These are phyloP conservation scores for Alternaria postmessia DNA, from an alignment of 2,329 filamentous ascomycete species.

Conservation along the genomic window DNA sequence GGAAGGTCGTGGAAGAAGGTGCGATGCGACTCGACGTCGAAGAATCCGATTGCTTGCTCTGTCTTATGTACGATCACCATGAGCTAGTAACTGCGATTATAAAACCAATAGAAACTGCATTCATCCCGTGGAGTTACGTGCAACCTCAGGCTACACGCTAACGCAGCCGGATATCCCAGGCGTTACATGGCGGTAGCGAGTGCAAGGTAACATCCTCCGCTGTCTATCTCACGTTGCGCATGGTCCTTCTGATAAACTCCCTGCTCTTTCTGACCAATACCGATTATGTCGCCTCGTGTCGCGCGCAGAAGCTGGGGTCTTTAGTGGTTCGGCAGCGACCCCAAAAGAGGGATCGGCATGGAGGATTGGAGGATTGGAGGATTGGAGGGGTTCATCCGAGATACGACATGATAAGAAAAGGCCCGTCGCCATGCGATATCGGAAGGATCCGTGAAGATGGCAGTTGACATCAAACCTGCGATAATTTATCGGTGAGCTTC, in stretches of 20 bases:
- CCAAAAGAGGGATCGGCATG: constrained; percentile 20
- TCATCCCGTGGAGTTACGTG: constrained; percentile 27
- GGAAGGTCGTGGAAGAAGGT: not conserved
- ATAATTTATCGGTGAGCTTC: not conserved
- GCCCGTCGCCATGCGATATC: constrained; percentile 11
- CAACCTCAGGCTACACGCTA: constrained; percentile 1
- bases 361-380: constrained; percentile 9
- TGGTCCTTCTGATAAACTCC: constrained; percentile 10
- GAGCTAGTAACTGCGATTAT: not conserved
- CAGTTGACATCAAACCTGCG: constrained; percentile 2
- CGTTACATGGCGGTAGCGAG: constrained; percentile 7
- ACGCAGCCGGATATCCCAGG: constrained; percentile 4
- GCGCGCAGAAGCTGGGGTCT: not conserved
- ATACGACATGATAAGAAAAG: constrained; percentile 23
- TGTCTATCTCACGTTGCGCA: constrained; percentile 3
- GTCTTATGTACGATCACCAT: constrained; percentile 16
- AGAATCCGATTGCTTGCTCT: not conserved
- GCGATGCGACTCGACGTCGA: not conserved
- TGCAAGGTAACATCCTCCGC: constrained; percentile 26
- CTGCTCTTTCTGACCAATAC: constrained; percentile 15
- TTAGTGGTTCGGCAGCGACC: constrained; percentile 19
- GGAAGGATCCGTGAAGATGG: not conserved
- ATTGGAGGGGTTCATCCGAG: constrained; percentile 14
- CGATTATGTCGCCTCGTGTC: constrained; percentile 5
- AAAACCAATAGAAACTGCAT: constrained; percentile 14